These are phyloP conservation scores for Lyophyllum semitale DNA, from an alignment of 768 basidiomycete genomes.

Conservation along the genomic window DNA sequence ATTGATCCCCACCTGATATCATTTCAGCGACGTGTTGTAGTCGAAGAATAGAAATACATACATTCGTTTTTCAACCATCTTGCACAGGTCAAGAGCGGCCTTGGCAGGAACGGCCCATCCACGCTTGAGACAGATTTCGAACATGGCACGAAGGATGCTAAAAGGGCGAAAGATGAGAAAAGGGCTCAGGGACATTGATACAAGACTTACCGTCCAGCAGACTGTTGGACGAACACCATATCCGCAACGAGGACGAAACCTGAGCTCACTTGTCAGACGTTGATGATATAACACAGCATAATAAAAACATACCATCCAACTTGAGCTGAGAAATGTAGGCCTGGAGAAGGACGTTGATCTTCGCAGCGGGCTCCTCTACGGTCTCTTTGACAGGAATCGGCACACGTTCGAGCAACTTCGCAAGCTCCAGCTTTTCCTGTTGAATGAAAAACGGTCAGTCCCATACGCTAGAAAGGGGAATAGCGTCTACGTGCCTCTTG, in stretches of 20 bases:
- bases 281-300: background rate
- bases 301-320: conserved; percentile 62
- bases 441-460: conserved; percentile 19
- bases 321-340: conserved; percentile 94
- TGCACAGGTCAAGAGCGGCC: conserved; percentile 90
- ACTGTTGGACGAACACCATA: conserved; percentile 97
- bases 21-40: background rate
- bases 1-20: conserved; percentile 88
- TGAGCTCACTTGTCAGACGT: conserved; percentile 19
- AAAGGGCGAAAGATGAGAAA: background rate
- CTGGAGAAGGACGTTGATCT: conserved; percentile 95
- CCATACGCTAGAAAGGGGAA: conserved; percentile 13
- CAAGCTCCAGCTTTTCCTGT: conserved; percentile 83
- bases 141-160: conserved; percentile 92
- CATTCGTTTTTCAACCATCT: conserved; percentile 92
- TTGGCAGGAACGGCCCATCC: conserved; percentile 97
- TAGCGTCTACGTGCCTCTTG: conserved; percentile 49
- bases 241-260: conserved; percentile 86
- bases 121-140: conserved; percentile 95
- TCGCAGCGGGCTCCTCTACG: conserved; percentile 94
- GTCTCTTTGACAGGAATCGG: conserved; percentile 97
- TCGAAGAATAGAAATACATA: conserved; percentile 33
- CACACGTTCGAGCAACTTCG: conserved; percentile 88
- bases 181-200: background rate
- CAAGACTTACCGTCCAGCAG: conserved; percentile 76